These are phyloP conservation scores for Lepidium didymum DNA, from an alignment of 345 rosid species.

Conservation along the genomic window DNA sequence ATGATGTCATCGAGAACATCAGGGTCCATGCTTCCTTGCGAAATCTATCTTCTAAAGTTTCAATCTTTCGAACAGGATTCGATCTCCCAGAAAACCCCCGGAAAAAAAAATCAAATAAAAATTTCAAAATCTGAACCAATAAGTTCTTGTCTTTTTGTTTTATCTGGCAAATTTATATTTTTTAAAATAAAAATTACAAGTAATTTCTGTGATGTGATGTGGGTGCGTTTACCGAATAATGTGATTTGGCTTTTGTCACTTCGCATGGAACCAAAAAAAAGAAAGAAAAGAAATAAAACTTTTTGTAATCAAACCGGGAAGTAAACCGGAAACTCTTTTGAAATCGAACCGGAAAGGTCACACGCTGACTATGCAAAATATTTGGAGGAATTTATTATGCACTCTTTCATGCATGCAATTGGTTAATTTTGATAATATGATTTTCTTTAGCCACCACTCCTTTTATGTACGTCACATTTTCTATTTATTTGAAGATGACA, in stretches of 20 bases:
- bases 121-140: background rate
- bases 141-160: background rate
- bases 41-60: background rate
- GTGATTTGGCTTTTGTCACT: background rate
- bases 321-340: background rate
- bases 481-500: background rate
- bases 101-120: background rate
- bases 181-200: background rate
- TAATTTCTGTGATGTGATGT: background rate
- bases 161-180: background rate
- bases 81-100: background rate
- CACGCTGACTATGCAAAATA: background rate
- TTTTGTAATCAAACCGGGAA: background rate
- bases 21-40: slow-evolving; percentile 24
- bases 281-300: background rate
- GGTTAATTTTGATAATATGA: background rate
- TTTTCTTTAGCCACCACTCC: slow-evolving; percentile 9
- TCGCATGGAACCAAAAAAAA: background rate
- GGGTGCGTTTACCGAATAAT: slow-evolving; percentile 4
- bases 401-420: slow-evolving; percentile 7
- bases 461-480: background rate
- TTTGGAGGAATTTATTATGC: background rate
- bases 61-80: slow-evolving; percentile 11
- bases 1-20: slow-evolving; percentile 22
- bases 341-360: background rate